Conservation (phyloP, 306 rosid genomes). For the Malus domestica region ASM211411v1 NC_041798.1:34047001-34047500, state of each 20-base stretch:
- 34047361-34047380: slow-evolving; percentile 61
- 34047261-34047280: background rate
- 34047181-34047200: background rate
- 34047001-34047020: background rate
- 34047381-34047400: slow-evolving; percentile 56
- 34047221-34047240: background rate
- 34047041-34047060: slow-evolving; percentile 56
- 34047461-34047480: background rate
- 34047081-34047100: slow-evolving; percentile 64
- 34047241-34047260: background rate
- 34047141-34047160: background rate
- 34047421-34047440: slow-evolving; percentile 61
- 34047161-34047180: background rate
- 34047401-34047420: slow-evolving; percentile 54
- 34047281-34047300: background rate
- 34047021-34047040: slow-evolving; percentile 39
- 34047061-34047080: slow-evolving; percentile 61
- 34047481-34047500: background rate
- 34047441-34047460: slow-evolving; percentile 56
- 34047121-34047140: slow-evolving; percentile 10
- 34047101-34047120: slow-evolving; percentile 57
- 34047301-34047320: background rate
- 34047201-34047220: background rate
- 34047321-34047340: slow-evolving; percentile 7
- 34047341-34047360: slow-evolving; percentile 51